A percentile compares a stretch with the other conserved stretches of the same genome.
Evolutionary conservation across 1,284 basidiomycete species (phyloP).

Genomic region (Moesziomyces sp.): DNA sequence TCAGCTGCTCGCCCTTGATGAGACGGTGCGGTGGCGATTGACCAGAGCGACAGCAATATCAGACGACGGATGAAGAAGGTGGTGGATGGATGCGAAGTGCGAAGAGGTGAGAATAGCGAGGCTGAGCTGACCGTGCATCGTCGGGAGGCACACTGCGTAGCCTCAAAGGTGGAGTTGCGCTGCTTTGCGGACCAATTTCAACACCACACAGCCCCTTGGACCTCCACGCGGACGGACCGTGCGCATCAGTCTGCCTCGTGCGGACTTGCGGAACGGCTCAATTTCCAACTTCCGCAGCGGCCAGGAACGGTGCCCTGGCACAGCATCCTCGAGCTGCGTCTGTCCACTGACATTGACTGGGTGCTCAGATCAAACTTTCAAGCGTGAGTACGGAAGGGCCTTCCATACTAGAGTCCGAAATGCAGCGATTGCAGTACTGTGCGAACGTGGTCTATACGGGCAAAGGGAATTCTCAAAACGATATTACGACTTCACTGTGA

Average conservation of each 20-base stretch:
- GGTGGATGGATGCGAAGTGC: not conserved
- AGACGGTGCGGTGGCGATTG: no score
- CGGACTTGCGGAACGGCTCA: not conserved
- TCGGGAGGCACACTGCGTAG: constrained; percentile 9
- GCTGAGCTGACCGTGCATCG: constrained; percentile 2
- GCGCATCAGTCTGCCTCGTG: constrained; percentile 4
- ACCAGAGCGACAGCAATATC: no score
- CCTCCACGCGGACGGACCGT: constrained; percentile 7
- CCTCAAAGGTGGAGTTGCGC: constrained; percentile 20
- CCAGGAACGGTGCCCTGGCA: not conserved
- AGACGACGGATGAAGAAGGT: not conserved
- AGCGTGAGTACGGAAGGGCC: no score
- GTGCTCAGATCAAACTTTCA: not conserved
- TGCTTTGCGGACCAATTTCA: not conserved
- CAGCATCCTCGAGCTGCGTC: not conserved
- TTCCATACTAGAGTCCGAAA: not conserved
- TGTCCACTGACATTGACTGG: not conserved
- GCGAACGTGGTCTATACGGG: not conserved
- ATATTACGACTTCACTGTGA: constrained; percentile 34
- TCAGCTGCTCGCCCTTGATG: no score
- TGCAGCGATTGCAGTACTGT: not conserved
- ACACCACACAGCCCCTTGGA: constrained; percentile 15
- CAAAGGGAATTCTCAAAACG: not conserved
- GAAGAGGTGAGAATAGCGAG: not conserved
- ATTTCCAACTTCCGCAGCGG: not conserved